A percentile compares a stretch with the other conserved stretches of the same genome.
These are phyloP conservation scores for Aspergillus bertholletiae DNA, from an alignment of 495 filamentous ascomycete species.

Conservation along the genomic window DNA sequence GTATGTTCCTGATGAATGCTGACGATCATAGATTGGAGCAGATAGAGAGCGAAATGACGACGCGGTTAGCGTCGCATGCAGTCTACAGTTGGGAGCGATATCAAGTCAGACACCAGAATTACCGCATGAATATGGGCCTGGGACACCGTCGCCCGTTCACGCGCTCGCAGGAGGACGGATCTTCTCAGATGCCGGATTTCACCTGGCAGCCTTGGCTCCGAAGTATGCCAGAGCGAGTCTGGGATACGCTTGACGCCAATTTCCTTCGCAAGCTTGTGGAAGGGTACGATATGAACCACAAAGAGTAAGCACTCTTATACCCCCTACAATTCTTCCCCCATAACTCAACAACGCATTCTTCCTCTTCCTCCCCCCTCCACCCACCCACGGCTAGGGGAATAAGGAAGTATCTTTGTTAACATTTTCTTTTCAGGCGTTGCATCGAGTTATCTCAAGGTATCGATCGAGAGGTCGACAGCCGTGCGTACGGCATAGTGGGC, in stretches of 20 bases:
- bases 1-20: slow-evolving; percentile 56
- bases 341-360: not conserved
- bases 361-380: not conserved
- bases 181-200: slow-evolving; percentile 52
- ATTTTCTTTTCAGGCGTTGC: slow-evolving; percentile 34
- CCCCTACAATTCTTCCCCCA: not conserved
- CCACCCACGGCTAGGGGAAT: not conserved
- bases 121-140: slow-evolving; percentile 41
- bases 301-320: slow-evolving; percentile 56
- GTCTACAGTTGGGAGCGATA: slow-evolving; percentile 54
- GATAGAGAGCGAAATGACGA: slow-evolving; percentile 39
- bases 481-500: slow-evolving; percentile 54
- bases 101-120: slow-evolving; percentile 51
- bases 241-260: slow-evolving; percentile 66
- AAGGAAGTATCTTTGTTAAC: not conserved
- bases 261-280: slow-evolving; percentile 42
- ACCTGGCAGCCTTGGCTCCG: slow-evolving; percentile 47
- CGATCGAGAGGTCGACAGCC: slow-evolving; percentile 51
- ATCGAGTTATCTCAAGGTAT: slow-evolving; percentile 77
- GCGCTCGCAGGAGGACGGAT: slow-evolving; percentile 50
- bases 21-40: slow-evolving; percentile 56
- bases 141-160: slow-evolving; percentile 55
- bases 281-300: slow-evolving; percentile 59
- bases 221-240: slow-evolving; percentile 52
- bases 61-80: slow-evolving; percentile 12